phyloP scores from a whole-genome alignment of 306 rosid species.

The Citrullus mucosospermus region DNA sequence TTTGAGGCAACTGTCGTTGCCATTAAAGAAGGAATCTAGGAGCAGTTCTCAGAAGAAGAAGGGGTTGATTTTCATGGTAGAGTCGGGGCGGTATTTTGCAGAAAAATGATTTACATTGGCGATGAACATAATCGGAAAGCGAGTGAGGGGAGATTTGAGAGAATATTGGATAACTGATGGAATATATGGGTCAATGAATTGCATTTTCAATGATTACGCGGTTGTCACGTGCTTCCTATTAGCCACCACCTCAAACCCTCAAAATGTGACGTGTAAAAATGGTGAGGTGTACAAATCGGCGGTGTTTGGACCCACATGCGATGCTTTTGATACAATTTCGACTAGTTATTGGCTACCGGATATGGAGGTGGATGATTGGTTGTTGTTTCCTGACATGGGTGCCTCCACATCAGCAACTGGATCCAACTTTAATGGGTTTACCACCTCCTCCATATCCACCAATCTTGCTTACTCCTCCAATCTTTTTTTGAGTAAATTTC shows the following conservation, averaged over 20 bases:
- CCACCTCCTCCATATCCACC: neutral
- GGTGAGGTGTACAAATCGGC: neutral
- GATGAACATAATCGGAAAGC: slow-evolving; percentile 8
- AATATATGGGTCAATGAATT: slow-evolving; percentile 10
- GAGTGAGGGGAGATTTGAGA: slow-evolving; percentile 8
- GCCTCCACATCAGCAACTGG: slow-evolving; percentile 8
- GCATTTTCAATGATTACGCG: neutral
- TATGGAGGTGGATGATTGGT: slow-evolving; percentile 6
- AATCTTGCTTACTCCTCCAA: neutral
- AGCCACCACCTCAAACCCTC: neutral
- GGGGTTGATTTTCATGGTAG: slow-evolving; percentile 1
- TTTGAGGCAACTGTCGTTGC: slow-evolving; percentile 19
- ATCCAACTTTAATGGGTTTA: slow-evolving; percentile 8
- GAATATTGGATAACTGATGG: slow-evolving; percentile 62
- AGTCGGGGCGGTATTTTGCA: slow-evolving; percentile 8
- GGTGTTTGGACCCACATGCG: slow-evolving; percentile 5
- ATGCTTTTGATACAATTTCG: slow-evolving; percentile 5
- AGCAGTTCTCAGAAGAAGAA: neutral
- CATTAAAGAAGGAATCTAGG: slow-evolving; percentile 8
- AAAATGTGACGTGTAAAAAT: neutral
- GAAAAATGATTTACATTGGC: slow-evolving; percentile 6
- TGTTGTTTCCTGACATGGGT: slow-evolving; percentile 10
- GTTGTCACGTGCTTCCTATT: neutral
- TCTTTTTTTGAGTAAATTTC: too few species aligned
- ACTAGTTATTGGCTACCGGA: neutral